Base-by-base conservation (phyloP, 169 alveolate species). In the Cryptosporidium xiaoi region DNA sequence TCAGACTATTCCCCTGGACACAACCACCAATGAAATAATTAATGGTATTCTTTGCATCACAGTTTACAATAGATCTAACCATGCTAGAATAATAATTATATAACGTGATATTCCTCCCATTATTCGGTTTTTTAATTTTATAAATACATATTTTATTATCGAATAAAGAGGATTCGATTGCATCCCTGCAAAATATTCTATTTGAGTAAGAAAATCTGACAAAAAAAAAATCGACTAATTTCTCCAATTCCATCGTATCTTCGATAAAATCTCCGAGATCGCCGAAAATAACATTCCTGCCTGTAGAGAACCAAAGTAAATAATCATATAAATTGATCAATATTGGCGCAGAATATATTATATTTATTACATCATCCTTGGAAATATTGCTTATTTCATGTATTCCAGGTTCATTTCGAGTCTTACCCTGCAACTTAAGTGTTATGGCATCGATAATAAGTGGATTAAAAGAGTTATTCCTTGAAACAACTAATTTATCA, bases 11-110 rank as follows among this genome's bases (percentile, higher is more conserved):
- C 56, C 56, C 87, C 40, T 62, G 71, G 5, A 77, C 46, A 20
- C 77, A 77, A 13, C 65, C 87, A 27, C 77, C 87, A 3, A 77
- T 18, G 5, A 77, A 77, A 48, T 77, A 77, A 46, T 77, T 77
- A 13, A 77, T 18, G 5, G 71, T 33, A 12, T 48, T 62, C 15
- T 44, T 77, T 0, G 33, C 87, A 60, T 77, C 64, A 8, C 51
- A 77, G 15, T 34, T 3, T 20, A 5, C 1, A 20, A 77, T 60
- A 24, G 87, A 77, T 5, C 56, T 53, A 60, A 77, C 5, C 60
- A 77, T 77, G 15, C 29, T 34, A 6, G 24, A 44, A 40, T 77
- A 56, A 40, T 77, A 77, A 77, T 12, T 34, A 44, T 60, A 40
- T 2, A 56, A 7, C 6, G 62, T 51, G 33, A 56, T 24, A 27